A percentile compares a stretch with the other conserved stretches of the same genome.
Evolutionary conservation across 495 filamentous ascomycete species (phyloP).

Genomic region (Podospora comata): DNA sequence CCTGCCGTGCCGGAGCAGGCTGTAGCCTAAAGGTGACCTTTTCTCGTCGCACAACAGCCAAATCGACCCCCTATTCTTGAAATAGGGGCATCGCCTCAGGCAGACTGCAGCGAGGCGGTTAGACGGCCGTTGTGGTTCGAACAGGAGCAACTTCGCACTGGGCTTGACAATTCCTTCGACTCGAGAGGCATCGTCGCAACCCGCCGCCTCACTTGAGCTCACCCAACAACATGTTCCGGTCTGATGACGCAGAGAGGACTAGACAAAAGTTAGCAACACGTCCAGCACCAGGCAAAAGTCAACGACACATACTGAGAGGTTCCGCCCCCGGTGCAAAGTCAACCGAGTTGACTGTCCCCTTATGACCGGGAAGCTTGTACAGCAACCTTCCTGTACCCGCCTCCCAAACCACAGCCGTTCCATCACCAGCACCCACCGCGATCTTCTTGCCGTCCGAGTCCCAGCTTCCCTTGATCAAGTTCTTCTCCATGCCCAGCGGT

Average conservation of each 20-base stretch:
- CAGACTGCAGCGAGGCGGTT: neutral
- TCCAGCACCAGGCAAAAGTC: neutral
- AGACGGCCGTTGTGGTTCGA: neutral
- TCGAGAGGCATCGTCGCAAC: neutral
- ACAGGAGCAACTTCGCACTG: neutral
- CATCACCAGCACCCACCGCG: conserved; percentile 84
- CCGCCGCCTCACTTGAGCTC: conserved; percentile 52
- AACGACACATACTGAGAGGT: conserved; percentile 72
- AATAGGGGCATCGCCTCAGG: neutral
- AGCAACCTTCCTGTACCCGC: conserved; percentile 75
- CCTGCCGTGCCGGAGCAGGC: neutral
- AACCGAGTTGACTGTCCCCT: conserved; percentile 92
- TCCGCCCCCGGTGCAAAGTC: conserved; percentile 80
- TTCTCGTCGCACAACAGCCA: neutral
- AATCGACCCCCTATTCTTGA: neutral
- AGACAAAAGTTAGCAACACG: conserved; percentile 32
- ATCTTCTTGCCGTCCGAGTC: conserved; percentile 81
- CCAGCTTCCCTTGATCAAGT: conserved; percentile 89
- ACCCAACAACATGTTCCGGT: conserved; percentile 73
- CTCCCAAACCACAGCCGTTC: conserved; percentile 89
- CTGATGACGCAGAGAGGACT: conserved; percentile 86
- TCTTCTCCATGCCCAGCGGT: conserved; percentile 82
- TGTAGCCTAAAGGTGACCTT: no score
- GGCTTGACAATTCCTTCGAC: neutral
- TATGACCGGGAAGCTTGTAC: conserved; percentile 93